These are phyloP conservation scores for Crassisporium funariophilum DNA, from an alignment of 768 basidiomycete genomes.

Conservation along the genomic window DNA sequence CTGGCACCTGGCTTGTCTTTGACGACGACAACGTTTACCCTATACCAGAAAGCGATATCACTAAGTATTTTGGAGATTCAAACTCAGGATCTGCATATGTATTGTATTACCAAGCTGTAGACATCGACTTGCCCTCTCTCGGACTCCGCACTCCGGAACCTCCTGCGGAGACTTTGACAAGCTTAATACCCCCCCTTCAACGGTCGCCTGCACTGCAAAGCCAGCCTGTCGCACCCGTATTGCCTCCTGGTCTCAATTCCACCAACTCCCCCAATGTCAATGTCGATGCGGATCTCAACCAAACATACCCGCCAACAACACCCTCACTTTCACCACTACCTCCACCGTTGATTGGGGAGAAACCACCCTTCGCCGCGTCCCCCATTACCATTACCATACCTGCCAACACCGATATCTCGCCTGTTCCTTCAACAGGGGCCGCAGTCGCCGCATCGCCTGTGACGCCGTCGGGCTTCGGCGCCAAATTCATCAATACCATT, in stretches of 20 bases:
- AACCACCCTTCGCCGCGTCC: constrained; percentile 4
- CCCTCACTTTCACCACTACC: constrained; percentile 15
- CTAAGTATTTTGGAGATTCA: constrained; percentile 93
- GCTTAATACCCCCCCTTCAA: constrained; percentile 20
- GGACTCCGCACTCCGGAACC: constrained; percentile 54
- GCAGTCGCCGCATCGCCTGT: constrained; percentile 16
- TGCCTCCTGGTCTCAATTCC: constrained; percentile 28
- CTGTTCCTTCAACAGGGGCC: constrained; percentile 7
- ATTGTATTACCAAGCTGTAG: constrained; percentile 93
- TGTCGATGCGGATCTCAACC: constrained; percentile 28
- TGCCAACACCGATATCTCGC: constrained; percentile 6
- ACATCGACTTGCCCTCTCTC: constrained; percentile 73
- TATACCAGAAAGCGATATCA: constrained; percentile 87
- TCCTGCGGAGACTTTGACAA: constrained; percentile 23
- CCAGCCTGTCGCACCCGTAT: constrained; percentile 17
- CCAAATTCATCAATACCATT: constrained; percentile 32
- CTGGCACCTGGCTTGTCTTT: constrained; percentile 86
- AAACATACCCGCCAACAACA: constrained; percentile 24
- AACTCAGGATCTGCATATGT: constrained; percentile 91
- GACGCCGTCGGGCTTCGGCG: constrained; percentile 25
- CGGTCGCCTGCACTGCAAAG: constrained; percentile 15
- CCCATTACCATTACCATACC: constrained; percentile 14
- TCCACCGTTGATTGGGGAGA: constrained; percentile 7
- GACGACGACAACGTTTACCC: constrained; percentile 93
- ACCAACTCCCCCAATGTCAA: constrained; percentile 16